Conservation (phyloP, 2,329 filamentous ascomycete species). For the Cadophora malorum region DNA sequence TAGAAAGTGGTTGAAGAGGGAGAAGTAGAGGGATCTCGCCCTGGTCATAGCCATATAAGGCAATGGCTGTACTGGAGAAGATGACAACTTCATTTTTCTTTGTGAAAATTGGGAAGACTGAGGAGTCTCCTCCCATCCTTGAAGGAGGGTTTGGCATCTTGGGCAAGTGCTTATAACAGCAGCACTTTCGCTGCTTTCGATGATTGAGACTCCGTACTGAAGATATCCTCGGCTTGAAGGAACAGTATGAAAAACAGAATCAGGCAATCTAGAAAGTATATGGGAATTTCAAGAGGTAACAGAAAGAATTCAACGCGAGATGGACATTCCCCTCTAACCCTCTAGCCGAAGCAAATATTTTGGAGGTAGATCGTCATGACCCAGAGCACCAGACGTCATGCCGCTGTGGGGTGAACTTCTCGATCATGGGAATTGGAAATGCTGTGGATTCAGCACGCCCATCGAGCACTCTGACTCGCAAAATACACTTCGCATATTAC, state of each 20-base stretch:
- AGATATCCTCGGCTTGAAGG: background rate
- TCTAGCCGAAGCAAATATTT: background rate
- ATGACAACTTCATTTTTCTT: conserved; percentile 48
- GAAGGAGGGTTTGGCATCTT: conserved; percentile 46
- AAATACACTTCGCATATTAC: background rate
- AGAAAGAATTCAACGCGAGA: background rate
- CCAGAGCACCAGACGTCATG: conserved; percentile 27
- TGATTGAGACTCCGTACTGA: too few species aligned
- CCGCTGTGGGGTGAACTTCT: conserved; percentile 5
- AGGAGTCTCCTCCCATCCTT: conserved; percentile 33
- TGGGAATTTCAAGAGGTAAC: background rate
- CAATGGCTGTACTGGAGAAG: conserved; percentile 50
- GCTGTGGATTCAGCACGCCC: conserved; percentile 20
- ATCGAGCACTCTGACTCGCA: conserved; percentile 9
- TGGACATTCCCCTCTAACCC: background rate
- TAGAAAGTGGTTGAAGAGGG: background rate
- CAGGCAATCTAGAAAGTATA: background rate
- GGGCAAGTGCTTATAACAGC: conserved; percentile 1
- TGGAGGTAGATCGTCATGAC: conserved; percentile 20
- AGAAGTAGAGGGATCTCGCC: conserved; percentile 49
- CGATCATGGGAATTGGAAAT: conserved; percentile 8
- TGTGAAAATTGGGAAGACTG: conserved; percentile 38
- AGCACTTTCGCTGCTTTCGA: background rate
- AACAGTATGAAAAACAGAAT: background rate
- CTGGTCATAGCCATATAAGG: conserved; percentile 86